Conservation (phyloP, 305 asterid species). For the Fraxinus paxiana region DNA sequence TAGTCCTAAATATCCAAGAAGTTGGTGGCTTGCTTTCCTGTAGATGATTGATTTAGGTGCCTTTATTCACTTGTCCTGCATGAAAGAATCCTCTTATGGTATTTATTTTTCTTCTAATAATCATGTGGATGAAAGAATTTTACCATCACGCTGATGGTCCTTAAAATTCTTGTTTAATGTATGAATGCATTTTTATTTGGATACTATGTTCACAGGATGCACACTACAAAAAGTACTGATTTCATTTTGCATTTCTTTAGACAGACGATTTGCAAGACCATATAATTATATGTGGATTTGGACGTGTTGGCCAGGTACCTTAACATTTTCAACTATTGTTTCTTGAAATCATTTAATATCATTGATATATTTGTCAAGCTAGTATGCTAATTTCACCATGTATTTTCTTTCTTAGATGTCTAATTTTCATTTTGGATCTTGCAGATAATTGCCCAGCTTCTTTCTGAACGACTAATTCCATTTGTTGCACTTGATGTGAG, state of each 20-base stretch:
- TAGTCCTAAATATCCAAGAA: neutral
- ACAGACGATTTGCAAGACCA: conserved; percentile 99
- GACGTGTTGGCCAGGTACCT: conserved; percentile 98
- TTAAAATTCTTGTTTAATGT: neutral
- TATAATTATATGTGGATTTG: conserved; percentile 94
- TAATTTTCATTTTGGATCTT: conserved; percentile 24
- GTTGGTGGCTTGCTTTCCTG: neutral
- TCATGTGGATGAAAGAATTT: neutral
- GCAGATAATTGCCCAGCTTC: conserved; percentile 99
- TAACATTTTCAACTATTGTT: conserved; percentile 18
- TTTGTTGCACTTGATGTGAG: conserved; percentile 99
- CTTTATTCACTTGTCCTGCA: conserved; percentile 1
- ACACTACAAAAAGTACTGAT: neutral
- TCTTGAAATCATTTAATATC: conserved; percentile 17
- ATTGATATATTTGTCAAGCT: conserved; percentile 18
- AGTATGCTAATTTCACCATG: conserved; percentile 8
- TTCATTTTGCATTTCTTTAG: conserved; percentile 43
- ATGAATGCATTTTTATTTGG: neutral
- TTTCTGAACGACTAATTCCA: conserved; percentile 93
- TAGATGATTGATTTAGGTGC: neutral
- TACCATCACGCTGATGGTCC: neutral
- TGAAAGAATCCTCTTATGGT: neutral
- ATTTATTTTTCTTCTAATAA: conserved; percentile 5
- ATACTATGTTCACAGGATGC: neutral
- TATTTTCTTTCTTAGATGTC: conserved; percentile 3